Base-by-base conservation (phyloP, 2,329 filamentous ascomycete genomes). In the Ophiostoma populinum region DNA sequence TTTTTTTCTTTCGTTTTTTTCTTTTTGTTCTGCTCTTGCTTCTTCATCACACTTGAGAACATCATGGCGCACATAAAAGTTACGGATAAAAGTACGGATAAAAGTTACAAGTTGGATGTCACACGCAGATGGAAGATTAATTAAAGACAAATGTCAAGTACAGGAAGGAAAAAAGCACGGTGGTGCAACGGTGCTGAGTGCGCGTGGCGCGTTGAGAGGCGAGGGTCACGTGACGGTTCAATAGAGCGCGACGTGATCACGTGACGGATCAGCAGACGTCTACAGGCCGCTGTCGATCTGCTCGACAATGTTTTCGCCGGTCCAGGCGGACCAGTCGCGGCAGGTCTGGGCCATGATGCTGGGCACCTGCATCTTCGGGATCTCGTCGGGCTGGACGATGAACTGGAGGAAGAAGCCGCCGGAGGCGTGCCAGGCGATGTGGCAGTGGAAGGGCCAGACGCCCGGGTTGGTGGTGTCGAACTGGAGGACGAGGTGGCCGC, bases 211-310 rank as follows among this genome's bases (percentile, higher is more conserved):
- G n/a, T n/a, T n/a, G n/a, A n/a, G n/a, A n/a, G n/a, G n/a, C n/a
- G n/a, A n/a, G n/a, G n/a, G n/a, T n/a, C n/a, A n/a, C n/a, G n/a
- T n/a, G n/a, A n/a, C n/a, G n/a, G n/a, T n/a, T n/a, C n/a, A n/a
- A n/a, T n/a, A n/a, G n/a, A n/a, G n/a, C n/a, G n/a, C n/a, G n/a
- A n/a, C n/a, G n/a, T n/a, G n/a, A n/a, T n/a, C n/a, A n/a, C n/a
- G n/a, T n/a, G n/a, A n/a, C n/a, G n/a, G n/a, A n/a, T n/a, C n/a
- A n/a, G n/a, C n/a, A n/a, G n/a, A n/a, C 21, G 2, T 8, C 22
- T 38, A 67, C 35, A 65, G 46, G 4, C 68, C 67, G 39, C 65
- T 68, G 45, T 72, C 65, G 41, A 69, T 67, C 48, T 67, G 62
- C 10, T 58, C 55, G 2, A 61, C 58, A 6, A 63, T 52, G 42